These are phyloP conservation scores for Berkeleyomyces basicola DNA, from an alignment of 2,329 filamentous ascomycete genomes.

Conservation along the genomic window DNA sequence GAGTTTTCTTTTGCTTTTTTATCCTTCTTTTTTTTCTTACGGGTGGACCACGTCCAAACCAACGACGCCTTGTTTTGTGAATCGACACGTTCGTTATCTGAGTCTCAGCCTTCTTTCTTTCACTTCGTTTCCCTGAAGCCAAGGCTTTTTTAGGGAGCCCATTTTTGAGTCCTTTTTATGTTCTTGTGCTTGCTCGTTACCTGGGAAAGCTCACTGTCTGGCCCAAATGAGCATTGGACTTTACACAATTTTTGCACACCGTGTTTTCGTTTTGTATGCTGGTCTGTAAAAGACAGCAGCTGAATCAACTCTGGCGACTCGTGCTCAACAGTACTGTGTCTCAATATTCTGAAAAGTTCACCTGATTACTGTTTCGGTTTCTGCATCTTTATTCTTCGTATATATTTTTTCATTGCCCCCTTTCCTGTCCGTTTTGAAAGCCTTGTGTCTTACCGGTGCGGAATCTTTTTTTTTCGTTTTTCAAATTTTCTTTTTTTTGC, in stretches of 20 bases:
- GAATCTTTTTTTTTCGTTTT: too few species aligned
- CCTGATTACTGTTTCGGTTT: neutral
- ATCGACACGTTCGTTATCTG: slow-evolving; percentile 3
- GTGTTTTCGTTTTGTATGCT: neutral
- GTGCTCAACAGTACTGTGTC: neutral
- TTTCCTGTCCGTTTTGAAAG: neutral
- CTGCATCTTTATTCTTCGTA: neutral
- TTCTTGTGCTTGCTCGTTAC: neutral
- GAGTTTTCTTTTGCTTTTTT: slow-evolving; percentile 5
- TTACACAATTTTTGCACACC: neutral
- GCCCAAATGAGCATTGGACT: neutral
- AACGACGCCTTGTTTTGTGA: slow-evolving; percentile 3
- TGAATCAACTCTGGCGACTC: neutral
- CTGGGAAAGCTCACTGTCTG: neutral
- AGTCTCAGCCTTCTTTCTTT: slow-evolving; percentile 1
- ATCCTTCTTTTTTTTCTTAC: neutral
- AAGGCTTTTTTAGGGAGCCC: slow-evolving; percentile 1
- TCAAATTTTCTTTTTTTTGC: too few species aligned
- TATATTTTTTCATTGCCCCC: neutral
- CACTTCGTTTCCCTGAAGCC: neutral
- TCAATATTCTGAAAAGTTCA: neutral
- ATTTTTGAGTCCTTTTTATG: neutral
- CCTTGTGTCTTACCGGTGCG: neutral
- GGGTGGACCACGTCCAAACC: slow-evolving; percentile 2
- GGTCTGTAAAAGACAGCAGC: neutral